Evolutionary conservation across 1,284 basidiomycete genomes (phyloP).

Genomic region (Grifola frondosa): DNA sequence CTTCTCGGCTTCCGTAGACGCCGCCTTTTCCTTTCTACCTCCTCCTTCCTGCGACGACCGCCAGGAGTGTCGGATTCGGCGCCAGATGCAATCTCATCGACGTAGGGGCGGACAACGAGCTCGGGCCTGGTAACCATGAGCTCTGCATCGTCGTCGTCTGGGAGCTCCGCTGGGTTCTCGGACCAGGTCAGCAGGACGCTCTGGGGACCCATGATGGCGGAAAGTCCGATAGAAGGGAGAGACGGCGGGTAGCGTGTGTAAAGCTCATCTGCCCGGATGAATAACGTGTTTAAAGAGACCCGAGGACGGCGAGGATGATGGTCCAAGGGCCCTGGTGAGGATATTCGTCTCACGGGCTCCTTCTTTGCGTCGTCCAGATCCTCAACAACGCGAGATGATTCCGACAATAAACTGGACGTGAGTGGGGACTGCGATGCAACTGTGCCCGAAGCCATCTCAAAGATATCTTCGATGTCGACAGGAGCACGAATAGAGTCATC

Average conservation of each 20-base stretch:
- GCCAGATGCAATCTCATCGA: constrained; percentile 25
- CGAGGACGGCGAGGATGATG: constrained; percentile 24
- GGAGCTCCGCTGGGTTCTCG: constrained; percentile 39
- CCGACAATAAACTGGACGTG: too few species aligned
- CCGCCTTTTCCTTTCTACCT: constrained; percentile 23
- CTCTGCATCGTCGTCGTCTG: constrained; percentile 59
- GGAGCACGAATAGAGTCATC: too few species aligned
- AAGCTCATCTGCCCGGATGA: constrained; percentile 45
- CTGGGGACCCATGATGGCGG: constrained; percentile 69
- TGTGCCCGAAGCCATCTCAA: too few species aligned
- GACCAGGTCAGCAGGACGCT: constrained; percentile 62
- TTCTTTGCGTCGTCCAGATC: constrained; percentile 13
- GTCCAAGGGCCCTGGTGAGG: constrained; percentile 13
- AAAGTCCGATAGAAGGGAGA: constrained; percentile 47
- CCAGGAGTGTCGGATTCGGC: constrained; percentile 19
- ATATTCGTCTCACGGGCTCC: constrained; percentile 9
- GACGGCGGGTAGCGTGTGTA: constrained; percentile 44
- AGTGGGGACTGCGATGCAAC: too few species aligned
- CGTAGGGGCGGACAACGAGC: constrained; percentile 50
- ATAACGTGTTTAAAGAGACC: constrained; percentile 41
- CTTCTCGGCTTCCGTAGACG: constrained; percentile 29
- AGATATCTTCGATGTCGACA: too few species aligned
- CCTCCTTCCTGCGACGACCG: constrained; percentile 17
- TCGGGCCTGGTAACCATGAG: constrained; percentile 55
- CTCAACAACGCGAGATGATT: not conserved